These are phyloP conservation scores for Phylloporus scabripes DNA, from an alignment of 768 basidiomycete genomes.

Conservation along the genomic window DNA sequence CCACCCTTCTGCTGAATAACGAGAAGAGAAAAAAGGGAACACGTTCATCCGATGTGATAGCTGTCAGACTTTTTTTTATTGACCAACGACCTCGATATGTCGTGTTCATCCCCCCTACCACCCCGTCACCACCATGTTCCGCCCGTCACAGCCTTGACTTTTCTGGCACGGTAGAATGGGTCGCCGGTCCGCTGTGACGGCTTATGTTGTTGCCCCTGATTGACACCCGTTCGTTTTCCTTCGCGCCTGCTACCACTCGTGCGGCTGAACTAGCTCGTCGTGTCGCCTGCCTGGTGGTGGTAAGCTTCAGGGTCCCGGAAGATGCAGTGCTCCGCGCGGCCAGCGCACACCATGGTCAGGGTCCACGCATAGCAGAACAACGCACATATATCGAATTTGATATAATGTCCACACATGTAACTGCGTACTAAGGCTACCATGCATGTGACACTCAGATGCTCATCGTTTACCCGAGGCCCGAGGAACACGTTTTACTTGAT, in stretches of 20 bases:
- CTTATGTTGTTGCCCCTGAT: slow-evolving; percentile 5
- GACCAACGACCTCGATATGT: slow-evolving; percentile 10
- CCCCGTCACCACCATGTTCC: background rate
- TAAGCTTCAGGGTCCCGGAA: slow-evolving; percentile 18
- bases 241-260: background rate
- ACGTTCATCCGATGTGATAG: slow-evolving; percentile 13
- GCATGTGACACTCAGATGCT: slow-evolving; percentile 13
- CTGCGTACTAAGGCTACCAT: slow-evolving; percentile 12
- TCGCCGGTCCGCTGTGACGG: background rate
- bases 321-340: slow-evolving; percentile 23
- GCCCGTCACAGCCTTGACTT: background rate
- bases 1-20: background rate
- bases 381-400: slow-evolving; percentile 24
- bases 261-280: background rate
- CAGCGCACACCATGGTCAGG: slow-evolving; percentile 20
- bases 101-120: background rate
- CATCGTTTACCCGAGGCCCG: slow-evolving; percentile 8
- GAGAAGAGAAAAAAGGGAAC: slow-evolving; percentile 1
- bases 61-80: slow-evolving; percentile 14
- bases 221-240: slow-evolving; percentile 3
- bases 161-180: background rate
- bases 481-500: slow-evolving; percentile 47
- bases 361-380: slow-evolving; percentile 14
- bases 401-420: slow-evolving; percentile 19
- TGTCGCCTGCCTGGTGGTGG: slow-evolving; percentile 7